Evolutionary conservation across 805 yeast genomes (phyloP).

Genomic region (Cyberlindnera euphorbiiphila): DNA sequence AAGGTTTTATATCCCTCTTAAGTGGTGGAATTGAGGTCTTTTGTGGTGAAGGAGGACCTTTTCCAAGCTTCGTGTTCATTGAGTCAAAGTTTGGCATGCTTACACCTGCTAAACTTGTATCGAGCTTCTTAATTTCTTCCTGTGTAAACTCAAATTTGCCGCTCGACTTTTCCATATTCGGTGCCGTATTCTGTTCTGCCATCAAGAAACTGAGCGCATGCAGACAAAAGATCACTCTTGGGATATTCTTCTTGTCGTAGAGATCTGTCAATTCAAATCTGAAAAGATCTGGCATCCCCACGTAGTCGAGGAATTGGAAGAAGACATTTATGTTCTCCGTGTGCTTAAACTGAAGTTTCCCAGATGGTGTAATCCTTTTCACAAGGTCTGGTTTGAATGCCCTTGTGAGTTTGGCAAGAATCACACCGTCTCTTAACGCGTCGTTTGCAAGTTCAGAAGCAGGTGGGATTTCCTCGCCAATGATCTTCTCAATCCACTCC

Average conservation of each 20-base stretch:
- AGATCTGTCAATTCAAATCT: constrained; percentile 89
- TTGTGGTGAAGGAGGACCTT: constrained; percentile 20
- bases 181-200: constrained; percentile 49
- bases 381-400: constrained; percentile 65
- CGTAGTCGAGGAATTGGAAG: constrained; percentile 61
- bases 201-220: constrained; percentile 83
- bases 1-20: constrained; percentile 6
- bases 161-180: constrained; percentile 57
- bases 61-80: constrained; percentile 41
- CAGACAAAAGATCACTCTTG: constrained; percentile 88
- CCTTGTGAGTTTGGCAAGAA: constrained; percentile 73
- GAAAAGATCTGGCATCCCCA: constrained; percentile 82
- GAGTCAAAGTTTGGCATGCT: constrained; percentile 75
- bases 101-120: constrained; percentile 58
- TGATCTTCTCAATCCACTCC: constrained; percentile 67
- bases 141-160: constrained; percentile 61
- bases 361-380: constrained; percentile 48
- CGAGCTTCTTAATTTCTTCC: constrained; percentile 66
- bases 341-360: constrained; percentile 77
- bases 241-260: constrained; percentile 87
- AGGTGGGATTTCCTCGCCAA: constrained; percentile 53
- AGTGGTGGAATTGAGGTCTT: constrained; percentile 19
- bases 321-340: constrained; percentile 90
- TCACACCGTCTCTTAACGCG: constrained; percentile 77
- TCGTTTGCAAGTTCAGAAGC: constrained; percentile 54